Conservation (phyloP, 768 basidiomycete genomes). For the Macrocybe gigantea region DNA sequence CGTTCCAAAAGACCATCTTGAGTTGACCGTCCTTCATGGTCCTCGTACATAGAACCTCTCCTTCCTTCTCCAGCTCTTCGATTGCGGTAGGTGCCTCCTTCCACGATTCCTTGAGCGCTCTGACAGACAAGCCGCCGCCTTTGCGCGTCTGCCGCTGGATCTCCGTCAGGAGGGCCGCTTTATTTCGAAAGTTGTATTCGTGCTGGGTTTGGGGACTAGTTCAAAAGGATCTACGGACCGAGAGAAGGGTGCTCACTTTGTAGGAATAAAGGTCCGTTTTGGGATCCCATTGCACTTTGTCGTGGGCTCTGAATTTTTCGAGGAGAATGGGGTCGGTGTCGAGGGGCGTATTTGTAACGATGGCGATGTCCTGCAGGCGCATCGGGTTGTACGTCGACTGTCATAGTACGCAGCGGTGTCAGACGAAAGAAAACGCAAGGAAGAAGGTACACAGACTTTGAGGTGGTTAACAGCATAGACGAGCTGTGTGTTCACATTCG, state of each 20-base stretch:
- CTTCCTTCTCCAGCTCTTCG: slow-evolving; percentile 86
- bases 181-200: slow-evolving; percentile 81
- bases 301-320: slow-evolving; percentile 79
- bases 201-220: slow-evolving; percentile 45
- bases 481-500: slow-evolving; percentile 81
- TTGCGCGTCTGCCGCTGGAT: slow-evolving; percentile 81
- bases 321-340: slow-evolving; percentile 65
- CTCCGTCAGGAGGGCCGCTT: slow-evolving; percentile 76
- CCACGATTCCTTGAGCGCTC: slow-evolving; percentile 87
- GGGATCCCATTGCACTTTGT: slow-evolving; percentile 71
- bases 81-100: slow-evolving; percentile 79
- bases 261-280: slow-evolving; percentile 86
- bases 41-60: slow-evolving; percentile 83
- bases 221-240: neutral
- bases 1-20: slow-evolving; percentile 88
- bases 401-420: slow-evolving; percentile 3
- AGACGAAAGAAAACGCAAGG: slow-evolving; percentile 3
- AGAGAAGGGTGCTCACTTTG: slow-evolving; percentile 45
- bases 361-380: slow-evolving; percentile 83
- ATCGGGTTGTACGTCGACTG: slow-evolving; percentile 73
- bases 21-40: slow-evolving; percentile 79
- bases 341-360: slow-evolving; percentile 72
- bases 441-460: slow-evolving; percentile 43
- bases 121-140: slow-evolving; percentile 81
- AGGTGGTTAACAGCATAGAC: slow-evolving; percentile 80